Base-by-base conservation (phyloP, 225 moss, liverwort and hornwort genomes). In the Sphagnum contortum region DNA sequence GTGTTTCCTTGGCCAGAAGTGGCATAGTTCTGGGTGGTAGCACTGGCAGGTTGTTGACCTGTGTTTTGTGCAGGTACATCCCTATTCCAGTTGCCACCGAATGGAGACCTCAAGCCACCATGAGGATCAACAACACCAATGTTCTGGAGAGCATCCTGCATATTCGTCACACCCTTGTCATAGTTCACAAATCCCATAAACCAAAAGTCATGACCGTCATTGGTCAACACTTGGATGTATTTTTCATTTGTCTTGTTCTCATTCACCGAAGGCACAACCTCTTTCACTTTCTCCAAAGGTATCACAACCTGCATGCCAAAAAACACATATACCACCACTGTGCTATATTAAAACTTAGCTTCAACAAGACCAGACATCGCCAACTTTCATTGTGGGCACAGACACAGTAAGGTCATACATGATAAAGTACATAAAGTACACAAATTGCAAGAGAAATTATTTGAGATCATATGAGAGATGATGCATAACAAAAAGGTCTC, bases 101-200 rank as follows among this genome's bases (percentile, higher is more conserved):
- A 81, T 3, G 84, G 78, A 3, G 80, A 75, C 49, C 81, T 84
- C 44, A 84, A 71, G 3, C 84, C 84, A 47, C 80, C 84, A 1
- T 54, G 77, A 12, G 84, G 80, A n/a, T 84, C 80, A 5, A 78
- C 45, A 45, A 66, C 84, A 14, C 84, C 84, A 7, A 84, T 86
- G 59, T 77, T 11, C 6, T 75, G 67, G 4, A 90, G 70, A 6
- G 81, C 90, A 66, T 77, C 82, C 69, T 87, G 78, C 78, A 87
- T 72, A 47, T 87, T 90, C 46, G 61, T 74, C 50, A 90, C 68
- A 48, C 87, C 87, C 63, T 90, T 90, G 11, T 90, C 90, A 14
- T 87, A 90, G 49, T 90, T 87, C 8, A 90, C 84, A n/a, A 90
- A 87, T 44, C 90, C 90, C 90, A 90, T 90, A 69, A 82, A 90